phyloP scores from a whole-genome alignment of 208 protist species.

The Borovskyia barvae region DNA sequence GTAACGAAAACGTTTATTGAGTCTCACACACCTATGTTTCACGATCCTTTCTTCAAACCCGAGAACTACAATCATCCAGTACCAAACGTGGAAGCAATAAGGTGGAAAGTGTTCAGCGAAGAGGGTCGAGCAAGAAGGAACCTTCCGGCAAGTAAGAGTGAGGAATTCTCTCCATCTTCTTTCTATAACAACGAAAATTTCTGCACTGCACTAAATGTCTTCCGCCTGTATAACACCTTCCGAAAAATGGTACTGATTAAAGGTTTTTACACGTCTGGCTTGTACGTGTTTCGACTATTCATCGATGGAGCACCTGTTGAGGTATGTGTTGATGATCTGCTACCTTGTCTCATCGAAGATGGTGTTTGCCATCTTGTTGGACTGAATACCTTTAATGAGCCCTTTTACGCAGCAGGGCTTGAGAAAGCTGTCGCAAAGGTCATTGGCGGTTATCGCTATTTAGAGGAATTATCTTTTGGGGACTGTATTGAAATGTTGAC shows the following conservation, averaged over 20 bases:
- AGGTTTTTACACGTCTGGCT: slow-evolving; percentile 1
- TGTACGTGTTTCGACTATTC: slow-evolving; percentile 37
- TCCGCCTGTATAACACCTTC: slow-evolving; percentile 14
- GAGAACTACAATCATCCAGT: slow-evolving; percentile 12
- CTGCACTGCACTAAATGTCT: slow-evolving; percentile 52
- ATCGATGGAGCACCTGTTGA: slow-evolving; percentile 21
- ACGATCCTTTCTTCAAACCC: slow-evolving; percentile 4
- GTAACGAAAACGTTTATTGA: slow-evolving; percentile 17
- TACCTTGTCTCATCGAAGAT: slow-evolving; percentile 32
- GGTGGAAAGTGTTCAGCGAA: slow-evolving; percentile 9
- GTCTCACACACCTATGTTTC: slow-evolving; percentile 10
- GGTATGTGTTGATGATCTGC: slow-evolving; percentile 58
- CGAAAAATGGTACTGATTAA: slow-evolving; percentile 4
- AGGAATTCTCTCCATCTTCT: slow-evolving; percentile 14
- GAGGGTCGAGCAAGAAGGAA: neutral
- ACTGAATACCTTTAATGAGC: slow-evolving; percentile 28
- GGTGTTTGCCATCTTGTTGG: slow-evolving; percentile 23
- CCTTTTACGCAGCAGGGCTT: slow-evolving; percentile 61
- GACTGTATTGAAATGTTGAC: slow-evolving; percentile 53
- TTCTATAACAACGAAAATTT: slow-evolving; percentile 49
- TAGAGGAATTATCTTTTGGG: slow-evolving; percentile 41
- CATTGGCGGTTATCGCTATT: slow-evolving; percentile 49
- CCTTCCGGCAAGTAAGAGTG: neutral
- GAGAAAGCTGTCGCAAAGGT: slow-evolving; percentile 78
- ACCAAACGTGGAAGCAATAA: slow-evolving; percentile 4